Evolutionary conservation across 176 grass and related monocot species (phyloP), one percentile per base, ranked within the genome.

Genomic region (Tillandsia leiboldiana): DNA sequence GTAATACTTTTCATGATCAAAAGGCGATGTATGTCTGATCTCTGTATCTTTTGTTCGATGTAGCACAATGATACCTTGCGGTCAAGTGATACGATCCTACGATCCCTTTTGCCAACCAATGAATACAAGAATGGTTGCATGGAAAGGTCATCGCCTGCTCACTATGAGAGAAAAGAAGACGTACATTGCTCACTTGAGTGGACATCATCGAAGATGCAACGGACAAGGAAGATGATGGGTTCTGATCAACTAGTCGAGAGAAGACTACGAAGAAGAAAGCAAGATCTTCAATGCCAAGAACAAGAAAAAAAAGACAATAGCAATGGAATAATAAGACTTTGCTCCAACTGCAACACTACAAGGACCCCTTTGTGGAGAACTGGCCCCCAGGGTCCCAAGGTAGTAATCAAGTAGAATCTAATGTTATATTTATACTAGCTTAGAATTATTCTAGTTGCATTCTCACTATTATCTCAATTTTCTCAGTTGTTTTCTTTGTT

Each of bases 311-410:
- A 68, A 53, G 77, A 42, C 14, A 24, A 24, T 14, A 73, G 24
- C 50, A 28, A 26, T 49, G 65, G 64, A 56, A 65, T 26, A 48
- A 29, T 68, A 27, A 66, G 79, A 81, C 72, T 70, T 49, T 81
- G 79, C 54, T 81, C 79, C 15, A 47, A 75, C 70, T 81, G 79
- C 51, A 64, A 67, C 59, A 81, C 79, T 24, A 75, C 79, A 48
- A 81, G 66, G 26, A 81, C 79, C 33, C 79, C 79, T 50, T 70
- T 81, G 53, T 81, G 79, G 79, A 59, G 79, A 51, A 81, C 72
- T 7, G 79, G 79, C 4, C 79, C 79, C n/a, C 68, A 20, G 1
- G 79, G 79, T 6, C 79, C 79, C 15, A 81, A 81, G 72, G 79
- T 80, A 59, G 2, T 49, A 20, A 67, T 56, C 28, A 29, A 53